Evolutionary conservation across 129 eudicot species (phyloP).

Genomic region (Escallonia herrerae): DNA sequence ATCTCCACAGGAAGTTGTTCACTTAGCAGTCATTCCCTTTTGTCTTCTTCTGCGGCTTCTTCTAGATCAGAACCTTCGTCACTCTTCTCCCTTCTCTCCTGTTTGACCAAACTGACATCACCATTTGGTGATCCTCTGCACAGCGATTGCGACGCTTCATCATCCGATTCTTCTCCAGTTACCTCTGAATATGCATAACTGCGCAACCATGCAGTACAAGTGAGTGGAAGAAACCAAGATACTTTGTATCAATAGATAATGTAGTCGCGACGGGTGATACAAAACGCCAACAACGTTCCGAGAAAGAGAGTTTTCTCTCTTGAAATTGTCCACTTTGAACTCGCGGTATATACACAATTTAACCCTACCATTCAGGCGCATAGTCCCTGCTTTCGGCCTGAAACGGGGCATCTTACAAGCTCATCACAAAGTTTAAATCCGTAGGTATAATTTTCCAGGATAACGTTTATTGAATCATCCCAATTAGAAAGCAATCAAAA

Average conservation of each 20-base stretch:
- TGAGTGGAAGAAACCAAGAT: background rate
- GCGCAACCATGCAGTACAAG: constrained; percentile 1
- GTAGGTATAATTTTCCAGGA: no score
- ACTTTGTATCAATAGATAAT: background rate
- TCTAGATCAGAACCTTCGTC: constrained; percentile 35
- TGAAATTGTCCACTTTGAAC: no score
- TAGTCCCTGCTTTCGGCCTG: no score
- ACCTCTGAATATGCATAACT: constrained; percentile 81
- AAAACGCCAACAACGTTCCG: no score
- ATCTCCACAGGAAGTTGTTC: background rate
- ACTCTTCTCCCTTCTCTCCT: constrained; percentile 36
- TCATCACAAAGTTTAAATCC: no score
- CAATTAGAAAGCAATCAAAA: no score
- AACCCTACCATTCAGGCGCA: no score
- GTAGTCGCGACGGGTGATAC: no score
- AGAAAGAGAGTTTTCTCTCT: no score
- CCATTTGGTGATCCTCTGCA: constrained; percentile 53
- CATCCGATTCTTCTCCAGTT: constrained; percentile 64
- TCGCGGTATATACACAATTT: no score
- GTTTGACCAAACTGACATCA: constrained; percentile 69
- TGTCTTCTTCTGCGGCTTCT: constrained; percentile 44
- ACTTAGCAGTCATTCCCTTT: constrained; percentile 31
- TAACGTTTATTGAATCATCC: no score
- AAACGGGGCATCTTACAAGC: no score
- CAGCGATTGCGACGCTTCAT: constrained; percentile 76